These are phyloP conservation scores for Tetragonia tetragonoides DNA, from an alignment of 148 eudicot genomes.

Conservation along the genomic window DNA sequence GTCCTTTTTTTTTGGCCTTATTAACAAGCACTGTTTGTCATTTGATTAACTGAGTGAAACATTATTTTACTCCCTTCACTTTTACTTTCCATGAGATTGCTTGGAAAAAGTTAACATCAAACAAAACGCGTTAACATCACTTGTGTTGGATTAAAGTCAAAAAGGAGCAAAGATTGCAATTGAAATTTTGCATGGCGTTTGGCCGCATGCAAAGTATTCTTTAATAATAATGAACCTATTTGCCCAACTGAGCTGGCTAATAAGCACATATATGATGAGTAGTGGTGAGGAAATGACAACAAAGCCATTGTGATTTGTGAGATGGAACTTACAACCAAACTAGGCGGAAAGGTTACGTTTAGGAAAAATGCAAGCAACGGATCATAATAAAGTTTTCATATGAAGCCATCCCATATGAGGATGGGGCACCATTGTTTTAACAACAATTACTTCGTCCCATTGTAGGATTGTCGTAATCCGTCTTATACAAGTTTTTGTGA, in stretches of 20 bases:
- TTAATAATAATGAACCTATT: background rate
- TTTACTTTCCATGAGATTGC: conserved; percentile 23
- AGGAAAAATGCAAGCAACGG: background rate
- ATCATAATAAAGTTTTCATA: background rate
- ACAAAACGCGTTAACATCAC: conserved; percentile 40
- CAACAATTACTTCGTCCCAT: too few species aligned
- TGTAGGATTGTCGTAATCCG: too few species aligned
- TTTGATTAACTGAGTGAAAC: background rate
- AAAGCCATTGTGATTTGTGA: too few species aligned
- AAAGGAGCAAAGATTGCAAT: conserved; percentile 26
- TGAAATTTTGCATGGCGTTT: conserved; percentile 28
- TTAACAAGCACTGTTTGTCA: conserved; percentile 4
- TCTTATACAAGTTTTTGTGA: too few species aligned
- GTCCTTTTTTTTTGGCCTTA: background rate
- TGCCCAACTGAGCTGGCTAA: too few species aligned
- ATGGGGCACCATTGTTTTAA: too few species aligned
- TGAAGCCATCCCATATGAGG: background rate
- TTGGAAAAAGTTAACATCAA: conserved; percentile 19
- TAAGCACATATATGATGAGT: too few species aligned
- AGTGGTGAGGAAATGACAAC: too few species aligned
- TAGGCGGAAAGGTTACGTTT: background rate
- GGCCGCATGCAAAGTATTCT: conserved; percentile 15
- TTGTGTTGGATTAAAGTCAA: conserved; percentile 24
- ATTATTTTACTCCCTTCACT: conserved; percentile 4
- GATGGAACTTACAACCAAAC: too few species aligned